Base-by-base conservation (phyloP, 208 protist species). In the Trypanosoma mega region DNA sequence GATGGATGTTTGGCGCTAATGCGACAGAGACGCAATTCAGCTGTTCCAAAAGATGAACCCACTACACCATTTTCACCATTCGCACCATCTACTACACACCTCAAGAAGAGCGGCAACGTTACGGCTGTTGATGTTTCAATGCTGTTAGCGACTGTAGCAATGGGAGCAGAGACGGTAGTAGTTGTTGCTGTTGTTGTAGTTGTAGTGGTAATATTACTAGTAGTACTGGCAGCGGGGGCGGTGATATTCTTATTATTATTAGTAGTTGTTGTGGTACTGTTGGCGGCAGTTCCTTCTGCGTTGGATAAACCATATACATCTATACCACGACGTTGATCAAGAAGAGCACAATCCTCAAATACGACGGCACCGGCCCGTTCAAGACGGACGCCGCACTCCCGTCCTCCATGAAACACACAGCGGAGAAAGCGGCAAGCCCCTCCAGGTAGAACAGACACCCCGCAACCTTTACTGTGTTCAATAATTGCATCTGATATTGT, bases 71-170 rank as follows among this genome's bases (percentile, higher is more conserved):
- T 31, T 18, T 57, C 49, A 31, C 68, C 58, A 20, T 26, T 14
- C 14, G 27, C 46, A 11, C 68, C 68, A 26, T 57, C 68, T 8
- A 74, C 44, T 2, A 53, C 62, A 34, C 68, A 74, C n/a, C 48
- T 50, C 14, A 57, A n/a, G 29, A 74, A 30, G 18, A 51, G 23
- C 21, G 50, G 46, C 31, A 36, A n/a, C 49, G 34, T 6, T 39
- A 12, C 34, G 34, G 34, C 34, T 12, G 34, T 6, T 12, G 34
- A 12, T 12, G 34, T 12, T 6, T 6, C 34, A n/a, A n/a, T n/a
- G n/a, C n/a, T n/a, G n/a, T n/a, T n/a, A n/a, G n/a, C n/a, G n/a
- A n/a, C n/a, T n/a, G n/a, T n/a, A n/a, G n/a, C n/a, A n/a, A n/a
- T n/a, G n/a, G n/a, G n/a, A n/a, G n/a, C n/a, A n/a, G n/a, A n/a